Conservation (phyloP, 352 stramenopile species). For the Phytophthora cactorum region DNA sequence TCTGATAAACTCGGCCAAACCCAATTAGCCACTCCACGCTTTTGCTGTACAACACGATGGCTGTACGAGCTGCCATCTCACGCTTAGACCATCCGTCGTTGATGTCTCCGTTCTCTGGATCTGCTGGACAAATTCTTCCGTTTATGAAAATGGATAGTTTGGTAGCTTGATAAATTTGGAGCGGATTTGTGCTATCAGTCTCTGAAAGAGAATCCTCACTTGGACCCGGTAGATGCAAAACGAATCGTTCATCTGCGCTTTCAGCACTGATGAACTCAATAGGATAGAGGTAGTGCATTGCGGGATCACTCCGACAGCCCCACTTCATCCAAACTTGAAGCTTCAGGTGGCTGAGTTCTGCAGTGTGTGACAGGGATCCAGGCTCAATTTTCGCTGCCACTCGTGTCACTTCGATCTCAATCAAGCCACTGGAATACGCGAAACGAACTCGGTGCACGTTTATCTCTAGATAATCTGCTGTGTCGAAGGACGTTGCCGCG, state of each 20-base stretch:
- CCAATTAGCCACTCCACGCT: slow-evolving; percentile 78
- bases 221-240: slow-evolving; percentile 2
- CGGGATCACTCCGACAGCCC: slow-evolving; percentile 29
- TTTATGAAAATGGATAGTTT: slow-evolving; percentile 51
- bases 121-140: slow-evolving; percentile 45
- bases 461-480: slow-evolving; percentile 62
- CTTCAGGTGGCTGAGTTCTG: slow-evolving; percentile 60
- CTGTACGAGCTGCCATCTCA: slow-evolving; percentile 60
- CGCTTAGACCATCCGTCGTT: slow-evolving; percentile 49
- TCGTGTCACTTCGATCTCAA: slow-evolving; percentile 50
- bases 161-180: slow-evolving; percentile 41
- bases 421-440: slow-evolving; percentile 37
- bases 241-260: slow-evolving; percentile 15
- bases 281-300: slow-evolving; percentile 59
- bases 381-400: slow-evolving; percentile 75
- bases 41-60: slow-evolving; percentile 77
- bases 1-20: slow-evolving; percentile 59
- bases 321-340: slow-evolving; percentile 61
- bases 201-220: neutral
- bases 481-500: slow-evolving; percentile 54
- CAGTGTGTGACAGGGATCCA: slow-evolving; percentile 60
- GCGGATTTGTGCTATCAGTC: slow-evolving; percentile 1
- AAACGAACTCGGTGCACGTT: slow-evolving; percentile 42
- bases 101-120: slow-evolving; percentile 15
- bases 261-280: slow-evolving; percentile 38